Percentiles rank a stretch among this genome's conserved stretches.
Evolutionary conservation across 1,284 basidiomycete genomes (phyloP).

Genomic region (Apiotrichum veenhuisii): DNA sequence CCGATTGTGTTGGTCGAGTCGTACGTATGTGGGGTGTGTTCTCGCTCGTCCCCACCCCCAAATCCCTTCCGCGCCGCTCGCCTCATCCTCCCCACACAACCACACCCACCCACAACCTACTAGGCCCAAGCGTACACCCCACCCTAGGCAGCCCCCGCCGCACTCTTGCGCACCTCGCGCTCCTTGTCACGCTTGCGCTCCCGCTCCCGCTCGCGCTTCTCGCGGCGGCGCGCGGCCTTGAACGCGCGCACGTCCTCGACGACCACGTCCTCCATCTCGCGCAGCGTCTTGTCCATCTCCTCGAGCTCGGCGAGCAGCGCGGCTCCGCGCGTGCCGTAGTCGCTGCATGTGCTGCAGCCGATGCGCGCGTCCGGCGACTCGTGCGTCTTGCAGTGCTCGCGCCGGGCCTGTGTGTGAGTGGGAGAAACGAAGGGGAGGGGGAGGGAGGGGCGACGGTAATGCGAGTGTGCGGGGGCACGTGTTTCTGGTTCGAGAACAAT

Average conservation of each 20-base stretch:
- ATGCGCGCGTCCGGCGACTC: background rate
- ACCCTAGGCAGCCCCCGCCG: background rate
- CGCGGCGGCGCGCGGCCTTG: conserved; percentile 1
- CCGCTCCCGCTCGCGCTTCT: background rate
- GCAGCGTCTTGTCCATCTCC: conserved; percentile 1
- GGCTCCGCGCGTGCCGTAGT: background rate
- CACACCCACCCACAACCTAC: too few relatives aligned
- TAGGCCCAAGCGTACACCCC: too few relatives aligned
- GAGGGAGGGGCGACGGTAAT: too few relatives aligned
- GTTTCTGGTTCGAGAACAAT: too few relatives aligned
- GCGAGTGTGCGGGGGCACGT: too few relatives aligned
- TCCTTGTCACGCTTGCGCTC: background rate
- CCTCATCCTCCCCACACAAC: too few relatives aligned
- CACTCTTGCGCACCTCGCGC: background rate
- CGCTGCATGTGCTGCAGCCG: background rate
- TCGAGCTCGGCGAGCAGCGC: background rate
- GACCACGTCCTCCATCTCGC: conserved; percentile 3
- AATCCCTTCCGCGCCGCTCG: too few relatives aligned
- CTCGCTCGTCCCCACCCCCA: too few relatives aligned
- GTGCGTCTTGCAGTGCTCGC: conserved; percentile 2
- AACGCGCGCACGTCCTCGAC: background rate
- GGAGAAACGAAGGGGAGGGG: too few relatives aligned
- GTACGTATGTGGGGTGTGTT: too few relatives aligned
- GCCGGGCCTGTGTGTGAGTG: background rate
- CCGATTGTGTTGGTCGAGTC: too few relatives aligned